These are phyloP conservation scores for Atkinsonella hypoxylon DNA, from an alignment of 2,329 filamentous ascomycete species.

Conservation along the genomic window DNA sequence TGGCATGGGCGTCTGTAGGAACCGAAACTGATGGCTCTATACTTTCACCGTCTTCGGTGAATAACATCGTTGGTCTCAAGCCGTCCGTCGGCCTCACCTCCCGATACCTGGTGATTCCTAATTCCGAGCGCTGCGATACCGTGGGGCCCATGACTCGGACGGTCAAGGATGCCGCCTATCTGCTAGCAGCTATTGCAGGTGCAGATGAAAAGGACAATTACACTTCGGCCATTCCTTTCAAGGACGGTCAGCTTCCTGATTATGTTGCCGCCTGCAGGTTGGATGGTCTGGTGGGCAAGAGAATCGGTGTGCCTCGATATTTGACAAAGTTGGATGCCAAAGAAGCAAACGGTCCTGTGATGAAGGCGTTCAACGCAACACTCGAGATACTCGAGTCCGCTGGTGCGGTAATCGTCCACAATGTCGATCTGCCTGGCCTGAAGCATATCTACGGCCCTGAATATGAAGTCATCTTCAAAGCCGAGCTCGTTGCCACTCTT, in stretches of 20 bases:
- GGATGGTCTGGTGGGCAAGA: slow-evolving; percentile 39
- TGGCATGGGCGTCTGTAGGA: slow-evolving; percentile 7
- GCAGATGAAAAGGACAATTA: slow-evolving; percentile 47
- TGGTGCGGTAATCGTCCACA: slow-evolving; percentile 45
- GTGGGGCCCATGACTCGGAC: slow-evolving; percentile 51
- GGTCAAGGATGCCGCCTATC: slow-evolving; percentile 49
- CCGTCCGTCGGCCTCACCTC: slow-evolving; percentile 55
- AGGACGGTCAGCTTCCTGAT: slow-evolving; percentile 36
- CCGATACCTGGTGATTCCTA: slow-evolving; percentile 50
- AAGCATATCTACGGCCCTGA: slow-evolving; percentile 24
- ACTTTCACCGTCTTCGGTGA: slow-evolving; percentile 36
- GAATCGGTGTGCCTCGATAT: slow-evolving; percentile 55
- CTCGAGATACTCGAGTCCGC: slow-evolving; percentile 38
- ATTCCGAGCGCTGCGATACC: slow-evolving; percentile 49
- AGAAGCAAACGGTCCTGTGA: not conserved
- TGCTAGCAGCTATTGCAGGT: slow-evolving; percentile 51
- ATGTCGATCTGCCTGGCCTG: slow-evolving; percentile 14
- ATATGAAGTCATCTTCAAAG: slow-evolving; percentile 25
- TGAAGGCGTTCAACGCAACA: slow-evolving; percentile 36
- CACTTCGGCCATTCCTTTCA: slow-evolving; percentile 47
- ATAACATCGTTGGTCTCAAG: slow-evolving; percentile 55
- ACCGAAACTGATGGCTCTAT: slow-evolving; percentile 49
- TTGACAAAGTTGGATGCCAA: slow-evolving; percentile 17
- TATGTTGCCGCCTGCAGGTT: slow-evolving; percentile 47
- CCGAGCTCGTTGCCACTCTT: slow-evolving; percentile 46